These are phyloP conservation scores for Aspergillus brunneoviolaceus DNA, from an alignment of 2,329 filamentous ascomycete species.

Conservation along the genomic window DNA sequence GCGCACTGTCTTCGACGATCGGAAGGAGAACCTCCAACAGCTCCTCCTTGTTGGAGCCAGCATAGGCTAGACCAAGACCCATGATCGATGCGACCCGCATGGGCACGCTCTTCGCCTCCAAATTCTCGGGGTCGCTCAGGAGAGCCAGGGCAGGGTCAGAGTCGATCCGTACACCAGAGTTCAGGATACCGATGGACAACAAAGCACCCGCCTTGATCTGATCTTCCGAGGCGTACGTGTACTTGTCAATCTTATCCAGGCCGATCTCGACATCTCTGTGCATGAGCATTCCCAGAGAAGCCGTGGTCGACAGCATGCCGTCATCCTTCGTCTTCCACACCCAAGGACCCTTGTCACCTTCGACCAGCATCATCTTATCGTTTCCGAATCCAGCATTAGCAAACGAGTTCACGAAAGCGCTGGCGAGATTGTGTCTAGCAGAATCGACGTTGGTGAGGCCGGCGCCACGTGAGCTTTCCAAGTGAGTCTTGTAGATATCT, in stretches of 20 bases:
- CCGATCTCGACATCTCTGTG: slow-evolving; percentile 93
- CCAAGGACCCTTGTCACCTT: slow-evolving; percentile 87
- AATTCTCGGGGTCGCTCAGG: slow-evolving; percentile 74
- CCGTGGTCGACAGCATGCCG: slow-evolving; percentile 94
- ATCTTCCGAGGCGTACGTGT: slow-evolving; percentile 79
- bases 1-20: slow-evolving; percentile 77
- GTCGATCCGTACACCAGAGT: slow-evolving; percentile 84
- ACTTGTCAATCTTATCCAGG: slow-evolving; percentile 90
- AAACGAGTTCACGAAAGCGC: slow-evolving; percentile 94
- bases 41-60: slow-evolving; percentile 88
- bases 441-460: slow-evolving; percentile 95
- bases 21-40: slow-evolving; percentile 82
- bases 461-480: slow-evolving; percentile 90
- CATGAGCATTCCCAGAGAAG: slow-evolving; percentile 85
- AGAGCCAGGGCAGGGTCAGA: slow-evolving; percentile 88
- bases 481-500: slow-evolving; percentile 98
- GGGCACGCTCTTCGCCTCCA: slow-evolving; percentile 73
- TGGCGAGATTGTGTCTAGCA: slow-evolving; percentile 90
- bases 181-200: slow-evolving; percentile 93
- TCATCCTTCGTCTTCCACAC: slow-evolving; percentile 99
- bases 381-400: slow-evolving; percentile 93
- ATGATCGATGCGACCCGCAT: slow-evolving; percentile 86
- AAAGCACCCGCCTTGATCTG: slow-evolving; percentile 88
- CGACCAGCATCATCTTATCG: slow-evolving; percentile 96
- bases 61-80: slow-evolving; percentile 92